phyloP scores from a whole-genome alignment of 176 grass and related monocot species.

The Hordeum vulgare region DNA sequence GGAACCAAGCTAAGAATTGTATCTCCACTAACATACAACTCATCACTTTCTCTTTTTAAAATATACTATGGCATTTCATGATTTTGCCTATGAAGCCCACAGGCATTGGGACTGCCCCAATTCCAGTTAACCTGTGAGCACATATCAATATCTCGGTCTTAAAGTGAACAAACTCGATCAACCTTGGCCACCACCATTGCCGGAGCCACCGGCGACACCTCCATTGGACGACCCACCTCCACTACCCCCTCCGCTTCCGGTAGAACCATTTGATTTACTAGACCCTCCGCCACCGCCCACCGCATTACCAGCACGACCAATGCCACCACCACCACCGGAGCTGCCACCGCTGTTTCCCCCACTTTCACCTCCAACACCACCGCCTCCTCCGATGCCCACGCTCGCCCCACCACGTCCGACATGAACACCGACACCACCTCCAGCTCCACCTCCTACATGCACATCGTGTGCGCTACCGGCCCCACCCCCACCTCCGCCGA shows the following conservation, averaged over 20 bases:
- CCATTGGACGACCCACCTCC: conserved; percentile 3
- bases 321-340: conserved; percentile 9
- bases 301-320: background rate
- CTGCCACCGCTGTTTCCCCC: too few species aligned
- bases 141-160: background rate
- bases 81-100: too few species aligned
- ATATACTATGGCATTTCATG: too few species aligned
- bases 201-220: background rate
- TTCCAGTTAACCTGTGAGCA: too few species aligned
- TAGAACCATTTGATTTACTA: background rate
- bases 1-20: too few species aligned
- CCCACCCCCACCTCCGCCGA: conserved; percentile 41
- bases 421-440: conserved; percentile 27
- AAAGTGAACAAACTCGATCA: background rate
- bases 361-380: background rate
- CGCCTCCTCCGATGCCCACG: background rate
- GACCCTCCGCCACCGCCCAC: conserved; percentile 12
- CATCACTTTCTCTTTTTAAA: too few species aligned
- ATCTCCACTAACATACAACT: too few species aligned
- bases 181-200: conserved; percentile 19
- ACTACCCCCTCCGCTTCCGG: conserved; percentile 1
- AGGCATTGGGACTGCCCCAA: too few species aligned
- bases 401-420: conserved; percentile 27
- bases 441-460: background rate
- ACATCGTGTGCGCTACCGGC: conserved; percentile 4